Evolutionary conservation across 352 stramenopile species (phyloP).

Genomic region (Phytophthora pinifolia): DNA sequence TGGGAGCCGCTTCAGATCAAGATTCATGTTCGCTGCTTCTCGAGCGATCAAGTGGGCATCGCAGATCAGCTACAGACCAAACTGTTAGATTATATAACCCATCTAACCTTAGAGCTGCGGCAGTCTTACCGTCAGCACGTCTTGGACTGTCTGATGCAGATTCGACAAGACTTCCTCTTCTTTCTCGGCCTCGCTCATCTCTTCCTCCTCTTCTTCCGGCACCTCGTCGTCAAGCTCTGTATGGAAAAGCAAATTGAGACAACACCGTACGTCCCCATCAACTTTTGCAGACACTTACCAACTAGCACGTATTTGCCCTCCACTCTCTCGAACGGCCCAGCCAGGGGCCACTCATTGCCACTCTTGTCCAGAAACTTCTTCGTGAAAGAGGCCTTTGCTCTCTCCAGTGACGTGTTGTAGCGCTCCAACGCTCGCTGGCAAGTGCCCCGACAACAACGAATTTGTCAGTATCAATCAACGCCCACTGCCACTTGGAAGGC

Average conservation of each 20-base stretch:
- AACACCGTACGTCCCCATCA: background rate
- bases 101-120: no score
- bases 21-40: slow-evolving; percentile 52
- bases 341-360: slow-evolving; percentile 64
- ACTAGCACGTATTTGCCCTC: slow-evolving; percentile 67
- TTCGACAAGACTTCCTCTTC: slow-evolving; percentile 32
- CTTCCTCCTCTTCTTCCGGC: slow-evolving; percentile 40
- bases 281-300: no score
- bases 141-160: slow-evolving; percentile 39
- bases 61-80: slow-evolving; percentile 38
- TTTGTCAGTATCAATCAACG: slow-evolving; percentile 3
- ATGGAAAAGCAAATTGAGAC: background rate
- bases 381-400: slow-evolving; percentile 49
- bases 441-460: background rate
- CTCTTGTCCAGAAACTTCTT: slow-evolving; percentile 70
- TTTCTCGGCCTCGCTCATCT: slow-evolving; percentile 35
- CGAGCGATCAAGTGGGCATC: slow-evolving; percentile 48
- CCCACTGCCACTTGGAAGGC: background rate
- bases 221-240: slow-evolving; percentile 41
- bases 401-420: slow-evolving; percentile 48
- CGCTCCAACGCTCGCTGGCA: slow-evolving; percentile 33
- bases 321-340: slow-evolving; percentile 43
- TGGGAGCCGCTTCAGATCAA: slow-evolving; percentile 55
- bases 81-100: no score
- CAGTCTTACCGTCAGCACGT: slow-evolving; percentile 38